Conservation (phyloP, 176 grass and related monocot genomes). For the Phoenix dactylifera region DNA sequence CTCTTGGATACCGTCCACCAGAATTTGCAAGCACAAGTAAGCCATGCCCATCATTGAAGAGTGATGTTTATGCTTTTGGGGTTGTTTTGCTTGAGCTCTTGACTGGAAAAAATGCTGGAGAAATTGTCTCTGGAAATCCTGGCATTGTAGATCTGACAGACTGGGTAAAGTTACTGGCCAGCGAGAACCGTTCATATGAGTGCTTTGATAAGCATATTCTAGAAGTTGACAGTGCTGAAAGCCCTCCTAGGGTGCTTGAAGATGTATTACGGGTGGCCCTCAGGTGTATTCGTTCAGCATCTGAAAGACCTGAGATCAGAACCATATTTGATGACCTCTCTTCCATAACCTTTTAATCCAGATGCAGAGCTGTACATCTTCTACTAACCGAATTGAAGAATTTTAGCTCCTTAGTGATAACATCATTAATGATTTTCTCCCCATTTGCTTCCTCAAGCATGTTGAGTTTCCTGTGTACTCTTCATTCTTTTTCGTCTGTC, state of each 20-base stretch:
- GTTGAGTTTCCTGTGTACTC: constrained; percentile 21
- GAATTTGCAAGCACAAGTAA: constrained; percentile 84
- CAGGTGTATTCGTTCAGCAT: constrained; percentile 60
- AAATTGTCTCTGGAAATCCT: constrained; percentile 54
- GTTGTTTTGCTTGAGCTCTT: constrained; percentile 77
- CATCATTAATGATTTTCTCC: constrained; percentile 23
- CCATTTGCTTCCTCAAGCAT: no score
- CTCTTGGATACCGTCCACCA: constrained; percentile 71
- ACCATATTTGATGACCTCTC: constrained; percentile 78
- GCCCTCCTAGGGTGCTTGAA: constrained; percentile 25
- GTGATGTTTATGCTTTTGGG: constrained; percentile 83
- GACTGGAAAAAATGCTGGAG: constrained; percentile 64
- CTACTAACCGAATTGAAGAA: constrained; percentile 25
- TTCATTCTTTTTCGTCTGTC: constrained; percentile 44
- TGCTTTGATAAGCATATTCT: constrained; percentile 54
- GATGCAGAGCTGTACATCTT: constrained; percentile 46
- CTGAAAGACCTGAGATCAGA: constrained; percentile 70
- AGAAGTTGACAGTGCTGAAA: constrained; percentile 21
- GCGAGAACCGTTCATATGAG: constrained; percentile 48
- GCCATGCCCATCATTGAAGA: constrained; percentile 80
- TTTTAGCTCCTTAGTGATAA: constrained; percentile 26
- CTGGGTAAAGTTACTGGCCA: constrained; percentile 70
- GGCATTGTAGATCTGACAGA: constrained; percentile 81
- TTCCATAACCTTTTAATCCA: constrained; percentile 27
- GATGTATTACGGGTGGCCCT: constrained; percentile 59